A percentile compares a stretch with the other conserved stretches of the same genome.
phyloP scores from a whole-genome alignment of 371 early-diverging fungal species.

The Chytridium lagenaria region DNA sequence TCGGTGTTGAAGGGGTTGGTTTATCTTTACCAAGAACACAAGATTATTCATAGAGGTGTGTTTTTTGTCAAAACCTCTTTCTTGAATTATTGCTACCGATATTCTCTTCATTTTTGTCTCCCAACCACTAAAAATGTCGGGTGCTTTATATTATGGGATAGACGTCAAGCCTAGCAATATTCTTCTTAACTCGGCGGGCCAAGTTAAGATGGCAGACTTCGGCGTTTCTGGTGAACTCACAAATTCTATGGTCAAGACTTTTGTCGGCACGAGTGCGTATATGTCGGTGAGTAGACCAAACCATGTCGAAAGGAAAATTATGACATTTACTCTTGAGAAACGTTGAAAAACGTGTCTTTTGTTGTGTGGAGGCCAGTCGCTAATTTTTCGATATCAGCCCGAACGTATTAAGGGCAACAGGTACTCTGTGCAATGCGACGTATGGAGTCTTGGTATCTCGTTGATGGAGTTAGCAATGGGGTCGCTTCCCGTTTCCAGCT shows the following conservation, averaged over 20 bases:
- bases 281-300: slow-evolving; percentile 92
- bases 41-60: slow-evolving; percentile 85
- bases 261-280: slow-evolving; percentile 94
- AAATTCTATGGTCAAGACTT: slow-evolving; percentile 90
- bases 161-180: slow-evolving; percentile 65
- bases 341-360: too few species aligned
- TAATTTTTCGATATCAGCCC: too few species aligned
- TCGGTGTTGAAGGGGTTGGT: slow-evolving; percentile 64
- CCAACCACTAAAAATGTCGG: neutral
- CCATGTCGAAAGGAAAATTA: too few species aligned
- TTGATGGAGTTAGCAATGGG: slow-evolving; percentile 91
- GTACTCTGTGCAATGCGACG: slow-evolving; percentile 92
- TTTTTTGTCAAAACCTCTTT: neutral
- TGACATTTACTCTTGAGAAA: too few species aligned
- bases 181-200: slow-evolving; percentile 68
- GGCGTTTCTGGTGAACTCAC: slow-evolving; percentile 91
- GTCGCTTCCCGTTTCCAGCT: slow-evolving; percentile 80
- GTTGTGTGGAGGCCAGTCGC: too few species aligned
- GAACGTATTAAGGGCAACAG: slow-evolving; percentile 93
- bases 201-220: slow-evolving; percentile 95
- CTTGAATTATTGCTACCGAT: neutral
- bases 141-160: slow-evolving; percentile 4
- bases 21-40: slow-evolving; percentile 82
- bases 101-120: neutral
- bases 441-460: slow-evolving; percentile 94